Evolutionary conservation across 495 filamentous ascomycete species (phyloP).

Genomic region (Staphylotrichum tortipilum): DNA sequence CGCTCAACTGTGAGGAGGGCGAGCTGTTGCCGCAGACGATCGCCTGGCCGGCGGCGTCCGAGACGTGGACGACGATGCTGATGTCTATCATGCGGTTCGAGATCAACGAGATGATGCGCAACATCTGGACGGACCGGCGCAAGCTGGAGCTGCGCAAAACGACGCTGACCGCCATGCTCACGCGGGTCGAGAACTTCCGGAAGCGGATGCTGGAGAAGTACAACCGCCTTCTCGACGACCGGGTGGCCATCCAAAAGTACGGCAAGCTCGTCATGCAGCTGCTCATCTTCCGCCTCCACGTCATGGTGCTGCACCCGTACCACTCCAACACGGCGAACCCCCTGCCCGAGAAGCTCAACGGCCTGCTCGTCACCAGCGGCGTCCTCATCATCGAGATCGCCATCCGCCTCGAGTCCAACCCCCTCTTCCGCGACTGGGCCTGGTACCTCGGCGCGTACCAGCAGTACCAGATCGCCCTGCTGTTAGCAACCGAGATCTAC

Average conservation of each 20-base stretch:
- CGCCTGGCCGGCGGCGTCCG: slow-evolving; percentile 32
- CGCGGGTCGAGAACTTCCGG: slow-evolving; percentile 55
- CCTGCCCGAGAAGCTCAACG: slow-evolving; percentile 37
- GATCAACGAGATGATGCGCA: slow-evolving; percentile 62
- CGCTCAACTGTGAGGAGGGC: slow-evolving; percentile 57
- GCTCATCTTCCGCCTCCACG: slow-evolving; percentile 51
- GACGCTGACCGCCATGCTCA: slow-evolving; percentile 45
- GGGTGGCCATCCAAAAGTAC: slow-evolving; percentile 49
- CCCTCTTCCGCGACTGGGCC: slow-evolving; percentile 42
- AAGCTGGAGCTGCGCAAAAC: slow-evolving; percentile 53
- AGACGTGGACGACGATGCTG: slow-evolving; percentile 60
- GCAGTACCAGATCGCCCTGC: slow-evolving; percentile 47
- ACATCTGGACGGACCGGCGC: slow-evolving; percentile 53
- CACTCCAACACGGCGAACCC: slow-evolving; percentile 47
- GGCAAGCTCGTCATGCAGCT: slow-evolving; percentile 53
- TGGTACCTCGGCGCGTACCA: slow-evolving; percentile 51
- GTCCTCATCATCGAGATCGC: slow-evolving; percentile 51
- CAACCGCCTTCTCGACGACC: slow-evolving; percentile 47
- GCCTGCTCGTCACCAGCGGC: slow-evolving; percentile 43
- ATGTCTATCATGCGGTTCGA: slow-evolving; percentile 59
- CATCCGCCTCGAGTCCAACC: slow-evolving; percentile 49
- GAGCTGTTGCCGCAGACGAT: slow-evolving; percentile 37
- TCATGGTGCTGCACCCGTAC: slow-evolving; percentile 59
- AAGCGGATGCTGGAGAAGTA: slow-evolving; percentile 52
- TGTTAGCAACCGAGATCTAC: slow-evolving; percentile 47